Percentiles rank a stretch among this genome's conserved stretches.
phyloP scores from a whole-genome alignment of 2,329 filamentous ascomycete species.

The Lojkania enalia region DNA sequence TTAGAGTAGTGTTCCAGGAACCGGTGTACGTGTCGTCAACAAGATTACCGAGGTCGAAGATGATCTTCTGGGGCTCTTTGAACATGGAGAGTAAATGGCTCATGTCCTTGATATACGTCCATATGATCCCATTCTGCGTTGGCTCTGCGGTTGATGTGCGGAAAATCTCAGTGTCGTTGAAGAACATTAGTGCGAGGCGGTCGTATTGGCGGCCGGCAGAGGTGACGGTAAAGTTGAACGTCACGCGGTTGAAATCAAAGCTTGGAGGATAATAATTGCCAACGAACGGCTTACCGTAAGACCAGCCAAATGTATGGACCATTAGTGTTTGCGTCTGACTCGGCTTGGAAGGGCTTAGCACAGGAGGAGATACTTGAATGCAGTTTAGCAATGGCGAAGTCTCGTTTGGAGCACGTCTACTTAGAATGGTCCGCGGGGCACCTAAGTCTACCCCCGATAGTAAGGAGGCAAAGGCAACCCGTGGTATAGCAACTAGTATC shows the following conservation, averaged over 20 bases:
- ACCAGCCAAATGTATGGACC: conserved; percentile 70
- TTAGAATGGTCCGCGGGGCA: conserved; percentile 18
- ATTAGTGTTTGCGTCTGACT: conserved; percentile 64
- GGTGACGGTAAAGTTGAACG: conserved; percentile 75
- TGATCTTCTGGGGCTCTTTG: conserved; percentile 69
- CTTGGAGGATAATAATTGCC: conserved; percentile 64
- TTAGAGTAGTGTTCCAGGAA: conserved; percentile 72
- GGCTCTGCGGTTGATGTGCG: conserved; percentile 83
- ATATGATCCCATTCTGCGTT: conserved; percentile 68
- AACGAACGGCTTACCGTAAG: conserved; percentile 73
- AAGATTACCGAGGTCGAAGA: conserved; percentile 73
- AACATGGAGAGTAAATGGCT: conserved; percentile 71
- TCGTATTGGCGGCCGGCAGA: conserved; percentile 76
- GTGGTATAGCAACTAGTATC: conserved; percentile 41
- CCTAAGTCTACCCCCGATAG: conserved; percentile 18
- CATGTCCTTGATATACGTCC: conserved; percentile 80
- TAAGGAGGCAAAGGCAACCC: conserved; percentile 23
- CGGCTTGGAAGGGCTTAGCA: conserved; percentile 53
- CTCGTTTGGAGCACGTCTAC: conserved; percentile 27
- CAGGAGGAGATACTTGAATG: conserved; percentile 70
- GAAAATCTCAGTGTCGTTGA: conserved; percentile 80
- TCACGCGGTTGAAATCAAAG: conserved; percentile 73
- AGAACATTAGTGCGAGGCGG: conserved; percentile 73
- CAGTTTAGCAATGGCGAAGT: conserved; percentile 57
- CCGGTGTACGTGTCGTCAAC: conserved; percentile 73